Conservation (phyloP, 23 red algal species). For the Gracilaria caudata region DNA sequence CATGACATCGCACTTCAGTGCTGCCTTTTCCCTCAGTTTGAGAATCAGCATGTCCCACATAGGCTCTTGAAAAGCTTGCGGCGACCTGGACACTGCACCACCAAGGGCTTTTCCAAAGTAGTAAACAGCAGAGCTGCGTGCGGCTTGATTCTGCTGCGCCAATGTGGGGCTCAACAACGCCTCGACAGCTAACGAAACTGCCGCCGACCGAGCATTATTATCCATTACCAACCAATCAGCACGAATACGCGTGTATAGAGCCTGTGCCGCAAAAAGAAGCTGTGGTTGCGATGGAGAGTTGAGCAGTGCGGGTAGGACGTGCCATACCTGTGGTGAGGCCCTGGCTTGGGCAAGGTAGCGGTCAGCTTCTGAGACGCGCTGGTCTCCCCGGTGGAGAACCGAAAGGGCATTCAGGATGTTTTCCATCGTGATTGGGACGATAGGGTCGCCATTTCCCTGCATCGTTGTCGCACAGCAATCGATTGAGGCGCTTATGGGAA, state of each 20-base stretch:
- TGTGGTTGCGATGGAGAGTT: conserved; percentile 11
- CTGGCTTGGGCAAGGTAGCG: conserved; percentile 9
- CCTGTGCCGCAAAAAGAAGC: conserved; percentile 18
- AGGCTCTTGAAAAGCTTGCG: conserved; percentile 20
- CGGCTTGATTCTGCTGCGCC: conserved; percentile 10
- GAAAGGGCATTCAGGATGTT: conserved; percentile 14
- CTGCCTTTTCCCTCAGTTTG: conserved; percentile 2
- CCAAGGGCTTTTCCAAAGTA: conserved; percentile 32
- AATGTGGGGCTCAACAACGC: conserved; percentile 16
- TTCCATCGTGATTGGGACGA: conserved; percentile 5
- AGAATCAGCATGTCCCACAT: conserved; percentile 27
- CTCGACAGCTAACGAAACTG: conserved; percentile 5
- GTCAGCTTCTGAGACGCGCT: conserved; percentile 26
- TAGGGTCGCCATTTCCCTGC: conserved; percentile 8
- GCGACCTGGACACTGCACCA: background rate
- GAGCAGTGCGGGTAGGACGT: conserved; percentile 8
- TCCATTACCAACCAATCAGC: conserved; percentile 27
- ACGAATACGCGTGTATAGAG: conserved; percentile 21
- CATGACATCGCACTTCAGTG: conserved; percentile 24
- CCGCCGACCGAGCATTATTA: background rate
- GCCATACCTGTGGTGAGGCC: conserved; percentile 23
- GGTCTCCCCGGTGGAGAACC: conserved; percentile 30
- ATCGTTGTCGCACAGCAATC: background rate
- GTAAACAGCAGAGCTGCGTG: conserved; percentile 16
- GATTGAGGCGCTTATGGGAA: conserved; percentile 3